Base-by-base conservation (phyloP, 805 yeast genomes). In the Clavispora vitiphila region DNA sequence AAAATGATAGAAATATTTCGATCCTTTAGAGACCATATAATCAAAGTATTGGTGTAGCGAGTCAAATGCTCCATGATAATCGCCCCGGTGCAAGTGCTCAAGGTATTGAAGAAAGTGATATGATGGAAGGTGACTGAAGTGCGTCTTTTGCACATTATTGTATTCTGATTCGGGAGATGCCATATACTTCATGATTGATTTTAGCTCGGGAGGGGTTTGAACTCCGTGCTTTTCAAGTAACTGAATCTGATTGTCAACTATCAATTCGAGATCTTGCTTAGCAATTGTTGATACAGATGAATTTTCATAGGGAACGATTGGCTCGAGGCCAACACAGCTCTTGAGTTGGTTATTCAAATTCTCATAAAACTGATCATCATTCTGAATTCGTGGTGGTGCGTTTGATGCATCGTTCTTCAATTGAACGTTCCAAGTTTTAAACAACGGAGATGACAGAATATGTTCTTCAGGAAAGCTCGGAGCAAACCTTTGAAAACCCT, bases 1-100 rank as follows among this genome's bases (percentile, higher is more conserved):
- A 58, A 83, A 82, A 55, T 86, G 95, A 53, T 85, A 86, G 49
- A 79, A 80, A 34, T 75, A 71, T 42, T 78, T 77, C 25, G 80
- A 78, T 48, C 75, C 75, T 43, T 74, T 76, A 8, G 88, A 78
- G 61, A 84, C 79, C 80, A 83, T 79, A 53, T 85, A 83, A 59
- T 86, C 95, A 57, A 81, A 86, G 78, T 52, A 86, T 57, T 53
- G 81, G 64, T 63, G 81, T 65, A 59, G 75, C 34, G 55, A 76
- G 40, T 62, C 64, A 53, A 62, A 72, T 0, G 81, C 75, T 1
- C 74, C 77, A 49, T 75, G 83, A 52, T 82, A 84, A 53, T 86
- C 85, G 4, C 79, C 76, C 10, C 61, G 69, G 41, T 72, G 70
- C 53, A 81, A 71, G 44, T 72, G 71, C 49, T 82, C 83, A 20